Evolutionary conservation across 768 basidiomycete species (phyloP), one percentile per base, ranked within the genome.

Genomic region (Suillus clintonianus): DNA sequence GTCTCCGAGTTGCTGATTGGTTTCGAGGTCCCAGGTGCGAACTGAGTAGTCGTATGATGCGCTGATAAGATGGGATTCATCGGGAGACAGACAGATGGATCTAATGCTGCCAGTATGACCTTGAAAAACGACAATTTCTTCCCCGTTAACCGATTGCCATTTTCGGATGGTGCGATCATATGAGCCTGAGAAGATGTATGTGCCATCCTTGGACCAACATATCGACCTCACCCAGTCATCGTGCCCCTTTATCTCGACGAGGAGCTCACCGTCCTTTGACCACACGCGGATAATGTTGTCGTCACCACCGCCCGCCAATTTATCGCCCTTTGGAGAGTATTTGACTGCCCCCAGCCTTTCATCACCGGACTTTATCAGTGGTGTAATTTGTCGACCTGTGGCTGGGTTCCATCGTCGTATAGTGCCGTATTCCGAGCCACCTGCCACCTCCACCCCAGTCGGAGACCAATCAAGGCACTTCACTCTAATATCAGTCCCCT

Each of bases 11-110:
- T n/a, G n/a, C n/a, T n/a, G n/a, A n/a, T n/a, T n/a, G n/a, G n/a
- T n/a, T n/a, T n/a, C n/a, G n/a, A n/a, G n/a, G n/a, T n/a, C n/a
- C n/a, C n/a, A n/a, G n/a, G n/a, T n/a, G n/a, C n/a, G n/a, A n/a
- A n/a, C n/a, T n/a, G n/a, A n/a, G n/a, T n/a, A n/a, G 1, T 82
- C 81, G 32, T 4, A 54, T 8, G 34, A 55, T 22, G 53, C 53
- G 1, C 53, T 55, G 30, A 55, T 2, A 55, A 55, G 53, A 22
- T 55, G n/a, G 4, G 1, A 22, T 55, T 32, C 53, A 37, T 55
- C 22, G 1, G 34, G 54, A 15, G n/a, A 14, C 22, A 55, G 34
- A 22, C 54, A 30, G 15, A 55, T 6, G 14, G 54, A 55, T 2
- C 1, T 8, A 3, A 55, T n/a, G n/a, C n/a, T n/a, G n/a, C n/a